Evolutionary conservation across 2,329 filamentous ascomycete genomes (phyloP), one percentile per base, ranked within the genome.

Genomic region (Zasmidium cellare): DNA sequence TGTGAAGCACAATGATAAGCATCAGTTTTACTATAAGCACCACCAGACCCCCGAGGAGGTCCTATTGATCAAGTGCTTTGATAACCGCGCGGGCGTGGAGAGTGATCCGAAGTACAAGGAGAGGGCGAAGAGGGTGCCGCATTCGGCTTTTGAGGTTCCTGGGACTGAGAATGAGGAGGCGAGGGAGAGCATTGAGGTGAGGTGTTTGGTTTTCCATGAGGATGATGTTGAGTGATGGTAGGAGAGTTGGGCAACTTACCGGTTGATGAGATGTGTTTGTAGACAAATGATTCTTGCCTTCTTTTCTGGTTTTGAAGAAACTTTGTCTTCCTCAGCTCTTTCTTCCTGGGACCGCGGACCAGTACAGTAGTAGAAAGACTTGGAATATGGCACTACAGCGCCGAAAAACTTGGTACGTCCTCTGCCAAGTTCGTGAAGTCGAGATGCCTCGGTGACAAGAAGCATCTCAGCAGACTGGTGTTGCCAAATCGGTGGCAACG

Each of bases 141-240:
- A 94, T 76, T 86, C 86, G 14, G 90, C 91, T 0, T 96, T 96
- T 75, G 78, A 80, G 46, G 87, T 96, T 71, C 86, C 88, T 1
- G 79, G 87, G 61, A 90, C 88, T 0, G 82, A 85, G 7, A 75
- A 79, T 14, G 87, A 86, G 47, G 90, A 87, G 64, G 83, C 82
- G 0, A 82, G 91, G 62, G 89, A 96, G 79, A 96, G 91, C 72
- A 96, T 96, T 70, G 92, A 96, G 74, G 89, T 96, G 14, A 82
- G 91, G 65, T 85, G 89, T 23, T 78, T 96, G 72, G 89, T 96
- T 0, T 96, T 96, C 79, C 53, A 59, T 56, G 62, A 64, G 49
- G 51, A 57, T 48, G 55, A 64, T 60, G 55, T 60, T 49, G 61
- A 48, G 45, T 53, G 47, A 41, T 41, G 35, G 5, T 41, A 3